Evolutionary conservation across 169 alveolate genomes (phyloP).

Genomic region (Plasmodium blacklocki): DNA sequence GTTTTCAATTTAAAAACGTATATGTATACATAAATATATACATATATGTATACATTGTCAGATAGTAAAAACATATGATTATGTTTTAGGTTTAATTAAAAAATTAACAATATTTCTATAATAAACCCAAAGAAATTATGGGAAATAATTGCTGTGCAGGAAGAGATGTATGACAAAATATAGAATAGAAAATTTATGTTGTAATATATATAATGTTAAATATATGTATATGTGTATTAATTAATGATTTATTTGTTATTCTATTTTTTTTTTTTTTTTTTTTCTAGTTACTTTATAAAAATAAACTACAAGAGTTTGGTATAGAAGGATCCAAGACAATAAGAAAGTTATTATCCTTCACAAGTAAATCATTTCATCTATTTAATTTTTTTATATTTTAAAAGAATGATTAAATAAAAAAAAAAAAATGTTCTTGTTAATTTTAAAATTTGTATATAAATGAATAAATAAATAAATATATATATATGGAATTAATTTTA

Average conservation of each 20-base stretch:
- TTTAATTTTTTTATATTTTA: constrained; percentile 7
- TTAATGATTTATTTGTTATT: too few species aligned
- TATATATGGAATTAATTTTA: background rate
- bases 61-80: constrained; percentile 60
- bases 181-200: background rate
- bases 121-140: constrained; percentile 74
- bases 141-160: constrained; percentile 87
- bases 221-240: too few species aligned
- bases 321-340: constrained; percentile 71
- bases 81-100: constrained; percentile 71
- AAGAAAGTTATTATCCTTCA: constrained; percentile 71
- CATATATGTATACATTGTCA: constrained; percentile 17
- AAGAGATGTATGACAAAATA: constrained; percentile 78
- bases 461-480: too few species aligned
- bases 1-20: background rate
- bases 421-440: background rate
- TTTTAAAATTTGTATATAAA: too few species aligned
- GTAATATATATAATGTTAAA: too few species aligned
- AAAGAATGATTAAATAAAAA: constrained; percentile 3
- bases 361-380: constrained; percentile 40
- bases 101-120: constrained; percentile 19
- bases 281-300: constrained; percentile 59
- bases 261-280: background rate
- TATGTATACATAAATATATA: background rate
- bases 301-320: constrained; percentile 65